Conservation (phyloP, 169 alveolate species). For the Cryptosporidium viatorum region DNA sequence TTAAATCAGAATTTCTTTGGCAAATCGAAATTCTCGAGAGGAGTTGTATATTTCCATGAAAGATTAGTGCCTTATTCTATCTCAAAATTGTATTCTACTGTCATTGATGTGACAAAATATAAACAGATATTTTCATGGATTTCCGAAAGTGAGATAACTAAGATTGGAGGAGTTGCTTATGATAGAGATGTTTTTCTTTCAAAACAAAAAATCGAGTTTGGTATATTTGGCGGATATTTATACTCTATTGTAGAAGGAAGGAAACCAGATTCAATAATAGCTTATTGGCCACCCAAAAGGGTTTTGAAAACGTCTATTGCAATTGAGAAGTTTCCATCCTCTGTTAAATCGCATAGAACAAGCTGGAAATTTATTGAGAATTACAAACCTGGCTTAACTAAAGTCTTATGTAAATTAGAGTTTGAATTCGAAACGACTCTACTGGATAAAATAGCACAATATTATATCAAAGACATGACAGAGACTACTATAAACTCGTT, state of each 20-base stretch:
- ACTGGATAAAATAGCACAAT: neutral
- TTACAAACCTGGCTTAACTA: neutral
- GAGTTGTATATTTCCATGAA: neutral
- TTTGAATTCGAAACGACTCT: neutral
- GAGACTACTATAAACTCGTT: neutral
- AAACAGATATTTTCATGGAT: neutral
- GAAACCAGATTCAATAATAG: neutral
- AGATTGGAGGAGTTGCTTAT: too few species aligned
- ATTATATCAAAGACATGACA: neutral
- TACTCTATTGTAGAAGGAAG: neutral
- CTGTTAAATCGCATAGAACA: neutral
- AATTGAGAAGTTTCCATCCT: neutral
- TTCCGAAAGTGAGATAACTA: neutral
- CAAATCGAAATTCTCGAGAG: neutral
- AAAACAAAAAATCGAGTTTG: neutral
- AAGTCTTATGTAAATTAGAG: neutral
- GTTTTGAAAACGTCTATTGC: neutral
- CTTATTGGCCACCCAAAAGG: neutral
- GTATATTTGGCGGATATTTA: neutral
- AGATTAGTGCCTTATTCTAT: neutral
- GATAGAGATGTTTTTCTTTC: neutral
- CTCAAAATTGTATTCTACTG: neutral
- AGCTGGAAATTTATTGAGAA: neutral
- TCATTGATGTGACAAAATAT: constrained; percentile 1
- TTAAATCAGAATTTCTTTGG: neutral